Conservation (phyloP, 176 grass and related monocot species). For the Hordeum vulgare region MorexV3_pseudomolecules_assembly NC_058522.1:507570689-507571188, state of each 20-base stretch:
- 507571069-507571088: slow-evolving; percentile 52
- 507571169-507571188: slow-evolving; percentile 64
- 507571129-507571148: slow-evolving; percentile 70
- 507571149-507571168: slow-evolving; percentile 62
- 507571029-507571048: slow-evolving; percentile 48
- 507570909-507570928: slow-evolving; percentile 20
- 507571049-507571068: slow-evolving; percentile 68
- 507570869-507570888: slow-evolving; percentile 59
- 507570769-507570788: slow-evolving; percentile 44
- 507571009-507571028: slow-evolving; percentile 61
- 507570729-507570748: slow-evolving; percentile 29
- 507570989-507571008: slow-evolving; percentile 47
- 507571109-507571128: slow-evolving; percentile 74
- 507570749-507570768: slow-evolving; percentile 65
- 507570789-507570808: slow-evolving; percentile 50
- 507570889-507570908: slow-evolving; percentile 77
- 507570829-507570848: slow-evolving; percentile 66
- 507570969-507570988: slow-evolving; percentile 50
- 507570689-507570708: background rate
- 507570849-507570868: slow-evolving; percentile 87
- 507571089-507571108: slow-evolving; percentile 41
- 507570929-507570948: slow-evolving; percentile 94
- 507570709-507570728: background rate
- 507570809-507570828: slow-evolving; percentile 59
- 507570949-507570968: slow-evolving; percentile 50